A percentile compares a stretch with the other conserved stretches of the same genome.
phyloP scores from a whole-genome alignment of 106 monocot species.

The Xerophyta viscosa region DNA sequence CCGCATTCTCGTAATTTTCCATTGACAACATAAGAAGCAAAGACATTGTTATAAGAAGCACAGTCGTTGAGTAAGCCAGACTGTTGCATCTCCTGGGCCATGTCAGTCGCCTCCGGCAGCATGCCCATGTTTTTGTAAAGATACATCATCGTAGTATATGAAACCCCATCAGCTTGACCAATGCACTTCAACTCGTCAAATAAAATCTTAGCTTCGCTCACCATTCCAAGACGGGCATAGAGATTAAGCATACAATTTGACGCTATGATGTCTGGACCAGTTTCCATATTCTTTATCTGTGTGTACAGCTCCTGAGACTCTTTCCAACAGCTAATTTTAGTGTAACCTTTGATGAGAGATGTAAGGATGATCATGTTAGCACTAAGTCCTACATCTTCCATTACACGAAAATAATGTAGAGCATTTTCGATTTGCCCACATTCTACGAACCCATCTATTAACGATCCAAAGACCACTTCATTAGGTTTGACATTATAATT shows the following conservation, averaged over 20 bases:
- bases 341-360: slow-evolving; percentile 70
- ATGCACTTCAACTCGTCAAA: slow-evolving; percentile 39
- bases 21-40: slow-evolving; percentile 47
- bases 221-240: slow-evolving; percentile 70
- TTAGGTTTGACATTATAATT: slow-evolving; percentile 42
- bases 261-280: slow-evolving; percentile 63
- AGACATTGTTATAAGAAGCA: slow-evolving; percentile 50
- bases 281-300: slow-evolving; percentile 37
- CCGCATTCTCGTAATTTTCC: slow-evolving; percentile 58
- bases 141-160: slow-evolving; percentile 72
- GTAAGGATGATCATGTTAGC: slow-evolving; percentile 59
- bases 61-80: slow-evolving; percentile 47
- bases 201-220: slow-evolving; percentile 46
- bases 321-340: slow-evolving; percentile 52
- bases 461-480: slow-evolving; percentile 59
- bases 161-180: slow-evolving; percentile 49
- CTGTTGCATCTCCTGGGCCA: slow-evolving; percentile 45
- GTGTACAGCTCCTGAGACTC: slow-evolving; percentile 69
- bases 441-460: slow-evolving; percentile 66
- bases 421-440: slow-evolving; percentile 38
- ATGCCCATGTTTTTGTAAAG: slow-evolving; percentile 87
- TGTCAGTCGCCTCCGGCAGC: slow-evolving; percentile 40
- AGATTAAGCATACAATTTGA: slow-evolving; percentile 77
- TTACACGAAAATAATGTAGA: slow-evolving; percentile 30
- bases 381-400: slow-evolving; percentile 48